These are phyloP conservation scores for Monosporascus sp. DNA, from an alignment of 2,329 filamentous ascomycete species.

Conservation along the genomic window DNA sequence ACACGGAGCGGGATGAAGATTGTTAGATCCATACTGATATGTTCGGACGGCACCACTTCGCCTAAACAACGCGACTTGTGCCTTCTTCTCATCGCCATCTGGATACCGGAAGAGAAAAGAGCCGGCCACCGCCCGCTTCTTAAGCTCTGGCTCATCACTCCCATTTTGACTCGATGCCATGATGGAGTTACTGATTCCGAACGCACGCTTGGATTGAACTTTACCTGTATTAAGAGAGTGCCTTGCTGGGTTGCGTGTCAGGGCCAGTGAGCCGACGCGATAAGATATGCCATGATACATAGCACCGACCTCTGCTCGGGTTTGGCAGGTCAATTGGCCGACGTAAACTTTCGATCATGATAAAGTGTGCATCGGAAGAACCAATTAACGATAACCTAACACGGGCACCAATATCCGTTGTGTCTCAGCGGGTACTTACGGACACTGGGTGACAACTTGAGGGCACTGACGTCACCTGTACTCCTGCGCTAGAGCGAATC, in stretches of 20 bases:
- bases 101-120: conserved; percentile 47
- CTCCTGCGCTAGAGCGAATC: too few species aligned
- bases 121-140: conserved; percentile 40
- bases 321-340: too few species aligned
- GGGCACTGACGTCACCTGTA: too few species aligned
- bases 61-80: conserved; percentile 56
- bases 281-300: conserved; percentile 12
- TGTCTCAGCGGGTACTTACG: too few species aligned
- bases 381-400: too few species aligned
- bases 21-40: conserved; percentile 46
- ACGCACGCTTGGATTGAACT: neutral
- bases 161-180: conserved; percentile 13
- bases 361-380: neutral
- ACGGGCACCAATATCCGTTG: too few species aligned
- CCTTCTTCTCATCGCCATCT: conserved; percentile 26
- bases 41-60: conserved; percentile 55
- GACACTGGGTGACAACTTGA: too few species aligned
- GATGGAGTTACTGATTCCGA: conserved; percentile 1
- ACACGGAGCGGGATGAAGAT: neutral
- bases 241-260: neutral
- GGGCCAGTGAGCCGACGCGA: neutral
- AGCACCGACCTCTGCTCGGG: neutral
- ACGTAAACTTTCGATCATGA: neutral
- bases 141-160: conserved; percentile 9
- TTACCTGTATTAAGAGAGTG: neutral